These are phyloP conservation scores for Wickerhamomyces ciferrii DNA, from an alignment of 805 yeast genomes.

Conservation along the genomic window DNA sequence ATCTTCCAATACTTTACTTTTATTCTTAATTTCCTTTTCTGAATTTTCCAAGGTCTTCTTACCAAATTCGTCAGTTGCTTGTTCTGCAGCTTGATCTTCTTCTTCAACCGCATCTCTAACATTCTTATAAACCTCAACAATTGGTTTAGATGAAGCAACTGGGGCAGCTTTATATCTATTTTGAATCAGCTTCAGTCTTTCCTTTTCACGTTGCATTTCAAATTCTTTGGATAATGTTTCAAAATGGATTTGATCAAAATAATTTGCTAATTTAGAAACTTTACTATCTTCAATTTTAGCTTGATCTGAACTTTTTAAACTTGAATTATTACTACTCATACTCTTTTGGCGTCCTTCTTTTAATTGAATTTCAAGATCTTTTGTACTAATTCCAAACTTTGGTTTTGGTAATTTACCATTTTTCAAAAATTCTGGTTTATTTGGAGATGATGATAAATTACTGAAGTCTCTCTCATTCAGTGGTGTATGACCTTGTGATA, in stretches of 20 bases:
- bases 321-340: slow-evolving; percentile 5
- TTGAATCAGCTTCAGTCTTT: slow-evolving; percentile 55
- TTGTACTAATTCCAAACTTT: slow-evolving; percentile 20
- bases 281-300: slow-evolving; percentile 26
- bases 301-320: slow-evolving; percentile 8
- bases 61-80: slow-evolving; percentile 10
- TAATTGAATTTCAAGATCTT: slow-evolving; percentile 20
- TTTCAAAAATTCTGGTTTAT: background rate
- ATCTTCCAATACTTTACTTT: slow-evolving; percentile 10
- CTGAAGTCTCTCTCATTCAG: slow-evolving; percentile 4
- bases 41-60: slow-evolving; percentile 8
- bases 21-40: slow-evolving; percentile 1
- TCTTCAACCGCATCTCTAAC: slow-evolving; percentile 84
- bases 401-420: slow-evolving; percentile 1
- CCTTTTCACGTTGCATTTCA: slow-evolving; percentile 79
- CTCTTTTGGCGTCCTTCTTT: slow-evolving; percentile 22
- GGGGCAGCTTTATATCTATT: slow-evolving; percentile 66
- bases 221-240: slow-evolving; percentile 82
- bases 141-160: slow-evolving; percentile 71
- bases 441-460: background rate
- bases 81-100: slow-evolving; percentile 32
- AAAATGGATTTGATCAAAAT: slow-evolving; percentile 70
- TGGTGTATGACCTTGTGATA: background rate
- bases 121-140: slow-evolving; percentile 84
- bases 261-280: slow-evolving; percentile 62